A percentile compares a stretch with the other conserved stretches of the same genome.
Evolutionary conservation across 345 rosid genomes (phyloP).

Genomic region (Reutealis trisperma): DNA sequence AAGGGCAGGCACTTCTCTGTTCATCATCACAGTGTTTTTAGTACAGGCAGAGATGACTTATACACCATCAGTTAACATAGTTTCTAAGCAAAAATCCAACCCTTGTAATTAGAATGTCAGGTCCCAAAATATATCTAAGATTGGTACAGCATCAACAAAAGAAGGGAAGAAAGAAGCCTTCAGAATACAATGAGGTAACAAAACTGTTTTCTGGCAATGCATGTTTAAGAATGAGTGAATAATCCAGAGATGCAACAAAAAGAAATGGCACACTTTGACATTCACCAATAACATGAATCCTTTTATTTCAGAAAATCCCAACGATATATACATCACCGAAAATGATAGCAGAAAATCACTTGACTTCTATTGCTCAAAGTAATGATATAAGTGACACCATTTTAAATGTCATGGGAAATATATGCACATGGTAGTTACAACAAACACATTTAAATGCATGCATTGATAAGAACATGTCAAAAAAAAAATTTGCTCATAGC

Average conservation of each 20-base stretch:
- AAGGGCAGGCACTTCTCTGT: background rate
- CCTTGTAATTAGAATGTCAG: background rate
- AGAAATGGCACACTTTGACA: background rate
- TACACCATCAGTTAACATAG: background rate
- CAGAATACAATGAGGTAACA: background rate
- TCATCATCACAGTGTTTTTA: background rate
- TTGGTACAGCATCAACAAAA: background rate
- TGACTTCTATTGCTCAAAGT: background rate
- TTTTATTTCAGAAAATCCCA: background rate
- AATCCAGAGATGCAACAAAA: background rate
- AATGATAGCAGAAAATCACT: slow-evolving; percentile 3
- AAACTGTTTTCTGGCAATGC: background rate
- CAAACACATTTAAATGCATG: background rate
- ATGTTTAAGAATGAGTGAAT: background rate
- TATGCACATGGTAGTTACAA: background rate
- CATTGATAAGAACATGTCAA: background rate
- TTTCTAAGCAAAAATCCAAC: background rate
- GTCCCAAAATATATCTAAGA: background rate
- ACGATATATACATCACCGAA: background rate
- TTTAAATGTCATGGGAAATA: slow-evolving; percentile 1
- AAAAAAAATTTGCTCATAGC: background rate
- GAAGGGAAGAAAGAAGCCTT: background rate
- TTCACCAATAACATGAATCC: too few relatives aligned
- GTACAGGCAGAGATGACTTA: background rate
- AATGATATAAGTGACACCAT: background rate